Evolutionary conservation across 345 rosid genomes (phyloP).

Genomic region (Citrus unshiu): DNA sequence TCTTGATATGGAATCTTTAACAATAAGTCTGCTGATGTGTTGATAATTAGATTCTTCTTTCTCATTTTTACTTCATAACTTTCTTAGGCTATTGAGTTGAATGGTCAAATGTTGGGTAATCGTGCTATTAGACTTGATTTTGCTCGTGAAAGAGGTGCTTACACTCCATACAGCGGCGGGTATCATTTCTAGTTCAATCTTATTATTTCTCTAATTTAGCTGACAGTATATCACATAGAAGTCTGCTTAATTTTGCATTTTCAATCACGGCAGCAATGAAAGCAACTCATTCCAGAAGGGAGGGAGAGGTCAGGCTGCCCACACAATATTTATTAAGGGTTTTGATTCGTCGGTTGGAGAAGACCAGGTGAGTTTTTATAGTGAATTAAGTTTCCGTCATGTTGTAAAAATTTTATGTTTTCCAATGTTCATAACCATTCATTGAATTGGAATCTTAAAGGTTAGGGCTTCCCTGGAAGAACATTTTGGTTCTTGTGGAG

Average conservation of each 20-base stretch:
- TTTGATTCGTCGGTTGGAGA: constrained; percentile 49
- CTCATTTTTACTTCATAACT: neutral
- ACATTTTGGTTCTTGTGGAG: constrained; percentile 77
- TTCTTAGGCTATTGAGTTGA: constrained; percentile 52
- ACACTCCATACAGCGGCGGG: constrained; percentile 78
- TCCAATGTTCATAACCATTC: neutral
- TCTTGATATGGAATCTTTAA: neutral
- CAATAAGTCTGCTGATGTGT: neutral
- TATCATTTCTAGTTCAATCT: neutral
- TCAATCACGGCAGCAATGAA: constrained; percentile 38
- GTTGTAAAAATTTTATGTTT: neutral
- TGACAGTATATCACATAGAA: too few relatives aligned
- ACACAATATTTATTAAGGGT: constrained; percentile 53
- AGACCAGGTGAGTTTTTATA: constrained; percentile 43
- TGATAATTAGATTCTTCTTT: neutral
- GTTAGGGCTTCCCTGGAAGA: constrained; percentile 43
- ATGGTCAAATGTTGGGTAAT: constrained; percentile 46
- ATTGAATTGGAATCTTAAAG: constrained; percentile 26
- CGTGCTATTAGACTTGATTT: constrained; percentile 68
- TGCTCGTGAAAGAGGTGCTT: constrained; percentile 65
- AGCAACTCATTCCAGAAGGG: constrained; percentile 48
- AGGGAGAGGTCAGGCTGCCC: constrained; percentile 29
- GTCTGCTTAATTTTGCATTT: neutral
- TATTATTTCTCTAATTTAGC: neutral
- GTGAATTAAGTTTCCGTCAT: neutral